Percentiles rank a stretch among this genome's conserved stretches.
These are phyloP conservation scores for Diplocarpon mali DNA, from an alignment of 2,329 filamentous ascomycete genomes.

Conservation along the genomic window DNA sequence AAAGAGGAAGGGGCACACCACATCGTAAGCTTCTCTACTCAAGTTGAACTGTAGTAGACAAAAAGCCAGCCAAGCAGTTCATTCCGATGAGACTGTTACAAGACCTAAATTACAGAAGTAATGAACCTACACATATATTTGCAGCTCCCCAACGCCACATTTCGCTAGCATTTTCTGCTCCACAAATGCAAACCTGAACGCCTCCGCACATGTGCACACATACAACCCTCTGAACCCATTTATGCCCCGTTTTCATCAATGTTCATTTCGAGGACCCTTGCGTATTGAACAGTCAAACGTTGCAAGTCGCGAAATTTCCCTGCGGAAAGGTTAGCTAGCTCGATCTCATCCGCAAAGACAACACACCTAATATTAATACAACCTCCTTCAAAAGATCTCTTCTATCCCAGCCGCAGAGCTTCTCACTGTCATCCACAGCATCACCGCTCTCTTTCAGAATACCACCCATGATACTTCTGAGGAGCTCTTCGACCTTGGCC, in stretches of 20 bases:
- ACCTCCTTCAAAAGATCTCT: conserved; percentile 82
- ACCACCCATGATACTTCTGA: conserved; percentile 71
- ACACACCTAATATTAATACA: conserved; percentile 81
- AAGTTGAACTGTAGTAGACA: too few species aligned
- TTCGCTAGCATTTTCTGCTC: neutral
- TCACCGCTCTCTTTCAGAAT: conserved; percentile 46
- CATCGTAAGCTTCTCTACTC: too few species aligned
- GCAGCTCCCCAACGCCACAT: conserved; percentile 2
- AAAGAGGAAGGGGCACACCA: too few species aligned
- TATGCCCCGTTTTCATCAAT: conserved; percentile 22
- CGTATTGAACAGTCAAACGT: conserved; percentile 89
- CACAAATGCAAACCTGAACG: conserved; percentile 13
- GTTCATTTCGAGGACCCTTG: conserved; percentile 59
- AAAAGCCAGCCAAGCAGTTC: neutral
- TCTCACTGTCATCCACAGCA: conserved; percentile 49
- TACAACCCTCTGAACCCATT: conserved; percentile 2
- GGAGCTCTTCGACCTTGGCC: conserved; percentile 83
- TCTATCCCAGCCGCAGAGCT: conserved; percentile 83
- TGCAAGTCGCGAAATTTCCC: conserved; percentile 94
- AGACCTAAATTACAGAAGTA: conserved; percentile 1
- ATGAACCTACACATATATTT: conserved; percentile 2
- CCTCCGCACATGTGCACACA: conserved; percentile 12
- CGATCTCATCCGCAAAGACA: neutral
- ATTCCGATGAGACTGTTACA: neutral
- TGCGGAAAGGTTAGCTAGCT: conserved; percentile 29